These are phyloP conservation scores for Fraxinus nigra DNA, from an alignment of 305 asterid genomes.

Conservation along the genomic window DNA sequence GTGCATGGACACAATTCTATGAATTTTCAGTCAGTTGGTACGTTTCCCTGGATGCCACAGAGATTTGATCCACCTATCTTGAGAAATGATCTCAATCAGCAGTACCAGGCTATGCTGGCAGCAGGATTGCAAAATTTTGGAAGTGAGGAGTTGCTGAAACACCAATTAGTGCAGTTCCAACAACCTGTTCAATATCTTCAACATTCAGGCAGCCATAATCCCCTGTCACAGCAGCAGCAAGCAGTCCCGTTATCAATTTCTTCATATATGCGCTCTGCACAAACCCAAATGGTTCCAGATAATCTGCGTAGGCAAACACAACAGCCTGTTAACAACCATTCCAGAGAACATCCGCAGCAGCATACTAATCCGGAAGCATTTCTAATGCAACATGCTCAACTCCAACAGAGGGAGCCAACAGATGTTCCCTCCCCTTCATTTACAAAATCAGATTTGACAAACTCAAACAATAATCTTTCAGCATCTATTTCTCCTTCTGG, in stretches of 20 bases:
- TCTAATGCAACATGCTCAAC: slow-evolving; percentile 54
- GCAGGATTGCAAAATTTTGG: slow-evolving; percentile 68
- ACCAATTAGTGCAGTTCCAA: slow-evolving; percentile 69
- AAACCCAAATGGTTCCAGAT: slow-evolving; percentile 48
- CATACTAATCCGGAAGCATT: slow-evolving; percentile 56
- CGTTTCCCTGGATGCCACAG: slow-evolving; percentile 89
- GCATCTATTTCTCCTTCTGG: slow-evolving; percentile 48
- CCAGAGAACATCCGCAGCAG: slow-evolving; percentile 44
- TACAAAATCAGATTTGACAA: slow-evolving; percentile 52
- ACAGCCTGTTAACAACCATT: slow-evolving; percentile 38
- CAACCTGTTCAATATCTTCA: slow-evolving; percentile 64
- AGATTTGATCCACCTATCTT: slow-evolving; percentile 60
- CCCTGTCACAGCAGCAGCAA: slow-evolving; percentile 50
- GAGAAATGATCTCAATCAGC: slow-evolving; percentile 71
- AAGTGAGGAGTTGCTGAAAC: slow-evolving; percentile 58
- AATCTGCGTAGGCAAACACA: slow-evolving; percentile 43
- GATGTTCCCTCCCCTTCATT: slow-evolving; percentile 69
- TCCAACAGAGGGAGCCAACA: slow-evolving; percentile 61
- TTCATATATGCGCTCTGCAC: slow-evolving; percentile 40
- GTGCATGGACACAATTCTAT: slow-evolving; percentile 67
- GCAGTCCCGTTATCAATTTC: slow-evolving; percentile 30
- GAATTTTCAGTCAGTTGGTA: slow-evolving; percentile 66
- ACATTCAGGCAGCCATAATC: slow-evolving; percentile 51
- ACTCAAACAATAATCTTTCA: slow-evolving; percentile 45
- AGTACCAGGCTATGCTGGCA: slow-evolving; percentile 76